Evolutionary conservation across 257 asterid genomes (phyloP), one percentile per base, ranked within the genome.

Genomic region (Marsdenia floribunda): DNA sequence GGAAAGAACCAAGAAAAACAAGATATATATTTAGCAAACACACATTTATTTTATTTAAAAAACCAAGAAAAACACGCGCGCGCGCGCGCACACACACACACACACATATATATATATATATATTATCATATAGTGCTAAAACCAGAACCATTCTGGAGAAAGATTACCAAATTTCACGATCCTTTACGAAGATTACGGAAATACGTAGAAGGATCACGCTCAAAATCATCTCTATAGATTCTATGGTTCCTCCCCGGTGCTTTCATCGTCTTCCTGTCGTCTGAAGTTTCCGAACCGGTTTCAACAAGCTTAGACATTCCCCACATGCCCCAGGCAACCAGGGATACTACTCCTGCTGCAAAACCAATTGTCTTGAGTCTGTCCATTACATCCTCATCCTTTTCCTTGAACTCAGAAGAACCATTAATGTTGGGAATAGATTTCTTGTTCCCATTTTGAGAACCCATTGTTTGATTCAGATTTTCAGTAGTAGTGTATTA

Each of bases 131-230:
- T 42, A 1, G 11, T 42, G 47, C 47, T 42, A 11, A 6, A 42
- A 42, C 6, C 47, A 42, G 1, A 42, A 42, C 9, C 9, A 6
- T 6, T 6, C 47, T 42, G 10, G 22, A 33, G 46, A 64, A 33
- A 12, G 11, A 21, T 5, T 0, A n/a, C 7, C 24, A 14, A n/a
- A 46, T 1, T 4, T 1, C 8, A 22, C n/a, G 9, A n/a, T 49
- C 74, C 15, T 2, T 29, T 6, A 55, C 75, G 71, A 58, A 70
- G 76, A 29, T 6, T 1, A 42, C 80, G 76, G 40, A 76, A 76
- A 40, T 70, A 61, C 24, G 3, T 5, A 12, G 65, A 6, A 52
- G 68, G 44, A 8, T 61, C 11, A 29, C 6, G 44, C 68, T 60
- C 71, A 15, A 73, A 73, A 26, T 44, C 71, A 5, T 73, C 71